Base-by-base conservation (phyloP, 129 eudicot genomes). In the Silybum marianum region DNA sequence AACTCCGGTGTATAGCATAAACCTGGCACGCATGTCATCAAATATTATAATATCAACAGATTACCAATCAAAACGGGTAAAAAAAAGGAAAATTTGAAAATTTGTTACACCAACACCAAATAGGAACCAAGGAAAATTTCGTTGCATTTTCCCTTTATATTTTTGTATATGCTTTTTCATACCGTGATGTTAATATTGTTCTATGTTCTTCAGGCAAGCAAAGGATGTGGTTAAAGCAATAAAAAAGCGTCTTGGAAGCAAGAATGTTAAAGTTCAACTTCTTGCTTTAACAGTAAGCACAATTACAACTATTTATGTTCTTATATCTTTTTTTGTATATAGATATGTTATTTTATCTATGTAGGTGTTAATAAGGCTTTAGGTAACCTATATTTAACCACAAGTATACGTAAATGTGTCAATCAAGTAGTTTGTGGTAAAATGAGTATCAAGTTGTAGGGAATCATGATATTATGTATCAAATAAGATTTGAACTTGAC, bases 191-290 rank as follows among this genome's bases (percentile, higher is more conserved):
- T 71, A 54, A 5, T 54, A 54, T 58, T 58, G 23, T 58, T 58
- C 21, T 18, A 66, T 23, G 3, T 60, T 38, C 36, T 72, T 10
- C 80, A 90, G 92, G 65, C 95, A 88, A 90, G 90, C 95, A 54
- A 90, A 88, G 79, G 95, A 90, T 71, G 89, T 90, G 70, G 88
- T 90, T 19, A 88, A 83, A 80, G 92, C 90, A 74, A 86, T 90
- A 79, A 90, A 90, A 83, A 90, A 84, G 88, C 95, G 95, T 65
- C 78, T 90, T 28, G 85, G 88, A 23, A 90, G 95, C 87, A 90
- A 48, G 75, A 90, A 88, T 77, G 72, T 90, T 46, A 90, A 88
- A 84, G 92, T 90, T 67, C 95, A 90, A 77, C 90, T 88, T 71
- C 92, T 90, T 66, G 86, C 95, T 30, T 73, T 90, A 42, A 90